These are phyloP conservation scores for Kazachstania sp. DNA, from an alignment of 1,139 yeast genomes.

Conservation along the genomic window DNA sequence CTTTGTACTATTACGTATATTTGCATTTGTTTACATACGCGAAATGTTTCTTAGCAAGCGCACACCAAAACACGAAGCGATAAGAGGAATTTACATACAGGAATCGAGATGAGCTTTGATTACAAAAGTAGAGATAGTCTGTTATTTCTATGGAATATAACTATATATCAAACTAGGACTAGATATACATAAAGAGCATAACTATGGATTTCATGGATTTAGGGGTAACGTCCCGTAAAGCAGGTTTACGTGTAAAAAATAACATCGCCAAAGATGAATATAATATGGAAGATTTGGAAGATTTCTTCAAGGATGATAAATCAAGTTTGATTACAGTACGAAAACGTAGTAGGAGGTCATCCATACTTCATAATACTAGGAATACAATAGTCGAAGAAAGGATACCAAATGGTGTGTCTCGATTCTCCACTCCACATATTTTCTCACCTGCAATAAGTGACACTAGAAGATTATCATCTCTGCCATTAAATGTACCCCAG, in stretches of 20 bases:
- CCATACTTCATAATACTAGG: conserved; percentile 10
- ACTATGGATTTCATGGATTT: conserved; percentile 42
- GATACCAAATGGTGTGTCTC: not conserved
- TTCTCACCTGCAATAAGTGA: conserved; percentile 8
- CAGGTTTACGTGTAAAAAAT: conserved; percentile 47
- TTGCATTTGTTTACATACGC: not conserved
- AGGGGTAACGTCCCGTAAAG: conserved; percentile 51
- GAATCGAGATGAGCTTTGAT: not conserved
- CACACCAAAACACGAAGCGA: not conserved
- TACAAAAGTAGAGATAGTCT: not conserved
- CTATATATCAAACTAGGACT: not conserved
- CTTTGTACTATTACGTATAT: not conserved
- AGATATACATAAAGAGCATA: not conserved
- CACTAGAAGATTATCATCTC: not conserved
- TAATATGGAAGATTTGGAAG: conserved; percentile 75
- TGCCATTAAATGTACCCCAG: not conserved
- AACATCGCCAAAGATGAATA: conserved; percentile 53
- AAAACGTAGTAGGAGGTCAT: conserved; percentile 16
- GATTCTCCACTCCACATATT: conserved; percentile 10
- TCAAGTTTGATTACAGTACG: conserved; percentile 16
- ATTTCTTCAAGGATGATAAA: conserved; percentile 52
- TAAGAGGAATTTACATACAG: too few species aligned
- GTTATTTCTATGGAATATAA: not conserved
- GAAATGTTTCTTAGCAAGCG: not conserved
- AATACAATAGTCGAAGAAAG: not conserved